Base-by-base conservation (phyloP, 805 yeast genomes). In the Torulaspora delbrueckii region DNA sequence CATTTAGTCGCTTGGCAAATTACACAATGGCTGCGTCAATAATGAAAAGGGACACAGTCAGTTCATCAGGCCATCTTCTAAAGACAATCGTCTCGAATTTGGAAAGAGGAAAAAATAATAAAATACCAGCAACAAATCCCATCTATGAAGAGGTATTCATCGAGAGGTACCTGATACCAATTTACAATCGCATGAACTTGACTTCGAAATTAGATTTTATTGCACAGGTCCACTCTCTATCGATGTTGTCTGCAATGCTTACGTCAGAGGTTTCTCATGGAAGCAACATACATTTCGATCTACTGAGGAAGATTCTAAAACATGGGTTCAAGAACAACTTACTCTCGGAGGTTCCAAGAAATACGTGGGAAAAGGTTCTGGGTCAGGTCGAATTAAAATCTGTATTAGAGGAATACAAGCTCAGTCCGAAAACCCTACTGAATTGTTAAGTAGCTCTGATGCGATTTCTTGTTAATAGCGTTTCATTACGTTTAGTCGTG, bases 1-100 rank as follows among this genome's bases (percentile, higher is more conserved):
- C 48, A 19, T 53, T 46, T 26, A 54, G 51, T n/a, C 37, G 37
- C 8, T 39, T 46, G 27, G 41, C 40, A 19, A 51, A 51, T 27
- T 53, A 43, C 38, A 19, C 57, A 10, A 50, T 52, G 52, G 44
- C 52, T 8, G 46, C 49, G 13, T 27, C 44, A 4, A 36, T 53
- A 5, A 12, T 49, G 18, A 36, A 32, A 14, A 32, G 38, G 8
- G 40, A 39, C 10, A 39, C 45, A 7, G 14, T 33, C 8, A 37
- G 3, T 22, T 8, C 43, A 13, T 18, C 51, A 9, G 48, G 46
- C 22, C 41, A 42, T 23, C 33, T 39, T 5, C 32, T 44, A 12
- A 42, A 46, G 19, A 24, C 47, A 8, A 26, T 53, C 8, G 28
- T 53, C 18, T 25, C 40, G 10, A 38, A 32, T 8, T 12, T 40